These are phyloP conservation scores for Daldinia grandis DNA, from an alignment of 495 filamentous ascomycete genomes.

Conservation along the genomic window DNA sequence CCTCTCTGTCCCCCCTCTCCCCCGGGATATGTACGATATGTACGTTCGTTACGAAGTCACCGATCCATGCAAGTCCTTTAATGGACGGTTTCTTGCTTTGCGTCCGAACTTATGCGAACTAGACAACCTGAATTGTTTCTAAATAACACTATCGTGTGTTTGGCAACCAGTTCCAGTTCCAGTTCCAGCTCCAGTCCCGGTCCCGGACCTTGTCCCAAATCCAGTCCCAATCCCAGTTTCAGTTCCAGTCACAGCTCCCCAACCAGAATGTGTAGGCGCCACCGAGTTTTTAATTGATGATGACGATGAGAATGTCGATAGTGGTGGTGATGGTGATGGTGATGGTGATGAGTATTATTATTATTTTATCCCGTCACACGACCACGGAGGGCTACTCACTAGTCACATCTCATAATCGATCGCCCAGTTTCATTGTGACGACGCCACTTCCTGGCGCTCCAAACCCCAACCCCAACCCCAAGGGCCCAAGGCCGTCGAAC, in stretches of 20 bases:
- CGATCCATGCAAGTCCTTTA: slow-evolving; percentile 39
- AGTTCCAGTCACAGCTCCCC: not conserved
- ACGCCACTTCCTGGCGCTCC: slow-evolving; percentile 38
- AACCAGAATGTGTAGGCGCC: not conserved
- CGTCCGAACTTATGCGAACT: slow-evolving; percentile 39
- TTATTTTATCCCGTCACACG: slow-evolving; percentile 31
- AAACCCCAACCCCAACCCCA: slow-evolving; percentile 18
- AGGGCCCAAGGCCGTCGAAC: slow-evolving; percentile 62
- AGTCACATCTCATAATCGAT: slow-evolving; percentile 41
- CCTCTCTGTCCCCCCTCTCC: slow-evolving; percentile 11
- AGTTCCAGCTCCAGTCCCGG: not conserved
- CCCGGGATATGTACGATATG: slow-evolving; percentile 22
- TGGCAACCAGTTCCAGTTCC: not conserved
- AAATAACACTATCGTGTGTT: not conserved
- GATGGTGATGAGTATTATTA: not conserved
- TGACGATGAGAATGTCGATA: not conserved
- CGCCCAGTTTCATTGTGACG: slow-evolving; percentile 30
- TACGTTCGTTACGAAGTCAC: slow-evolving; percentile 37
- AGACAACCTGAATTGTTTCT: slow-evolving; percentile 7
- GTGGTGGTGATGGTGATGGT: not conserved
- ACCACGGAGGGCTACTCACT: slow-evolving; percentile 33
- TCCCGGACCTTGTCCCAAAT: not conserved
- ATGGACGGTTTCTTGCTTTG: slow-evolving; percentile 32
- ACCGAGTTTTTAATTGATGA: not conserved
- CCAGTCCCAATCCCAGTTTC: not conserved